These are phyloP conservation scores for Ustilago tritici DNA, from an alignment of 1,284 basidiomycete species.

Conservation along the genomic window DNA sequence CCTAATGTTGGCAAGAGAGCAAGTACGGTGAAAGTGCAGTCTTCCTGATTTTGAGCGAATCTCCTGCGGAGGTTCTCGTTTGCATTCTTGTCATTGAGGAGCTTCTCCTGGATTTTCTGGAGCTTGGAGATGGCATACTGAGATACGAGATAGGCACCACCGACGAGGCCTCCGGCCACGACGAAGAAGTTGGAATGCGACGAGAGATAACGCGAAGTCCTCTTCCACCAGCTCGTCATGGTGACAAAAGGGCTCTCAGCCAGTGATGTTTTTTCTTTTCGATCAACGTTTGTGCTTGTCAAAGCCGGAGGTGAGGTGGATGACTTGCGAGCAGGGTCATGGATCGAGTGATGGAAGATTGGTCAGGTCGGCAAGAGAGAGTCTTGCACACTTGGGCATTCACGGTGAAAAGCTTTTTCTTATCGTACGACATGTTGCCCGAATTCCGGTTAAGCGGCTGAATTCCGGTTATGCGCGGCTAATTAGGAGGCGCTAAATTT, in stretches of 20 bases:
- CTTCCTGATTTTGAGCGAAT: constrained; percentile 84
- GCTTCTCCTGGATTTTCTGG: constrained; percentile 78
- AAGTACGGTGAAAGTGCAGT: constrained; percentile 83
- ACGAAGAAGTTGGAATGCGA: constrained; percentile 60
- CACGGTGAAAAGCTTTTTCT: constrained; percentile 1
- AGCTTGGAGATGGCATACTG: constrained; percentile 78
- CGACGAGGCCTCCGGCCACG: constrained; percentile 72
- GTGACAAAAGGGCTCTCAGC: constrained; percentile 8
- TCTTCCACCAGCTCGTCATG: constrained; percentile 53
- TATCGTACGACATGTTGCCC: constrained; percentile 18
- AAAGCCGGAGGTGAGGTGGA: not conserved
- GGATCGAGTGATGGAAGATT: constrained; percentile 7
- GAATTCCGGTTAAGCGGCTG: constrained; percentile 27
- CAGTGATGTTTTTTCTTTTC: not conserved
- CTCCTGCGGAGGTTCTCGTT: constrained; percentile 80
- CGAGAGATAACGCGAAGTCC: constrained; percentile 43
- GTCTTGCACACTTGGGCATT: not conserved
- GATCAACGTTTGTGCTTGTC: not conserved
- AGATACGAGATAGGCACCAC: constrained; percentile 78
- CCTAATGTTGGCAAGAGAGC: constrained; percentile 83
- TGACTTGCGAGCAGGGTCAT: not conserved
- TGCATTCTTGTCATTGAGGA: constrained; percentile 77
- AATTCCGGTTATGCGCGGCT: not conserved
- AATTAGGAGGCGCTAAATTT: not conserved
- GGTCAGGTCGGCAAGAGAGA: not conserved